Evolutionary conservation across 2,329 filamentous ascomycete species (phyloP).

Genomic region (Diaporthe batatas): DNA sequence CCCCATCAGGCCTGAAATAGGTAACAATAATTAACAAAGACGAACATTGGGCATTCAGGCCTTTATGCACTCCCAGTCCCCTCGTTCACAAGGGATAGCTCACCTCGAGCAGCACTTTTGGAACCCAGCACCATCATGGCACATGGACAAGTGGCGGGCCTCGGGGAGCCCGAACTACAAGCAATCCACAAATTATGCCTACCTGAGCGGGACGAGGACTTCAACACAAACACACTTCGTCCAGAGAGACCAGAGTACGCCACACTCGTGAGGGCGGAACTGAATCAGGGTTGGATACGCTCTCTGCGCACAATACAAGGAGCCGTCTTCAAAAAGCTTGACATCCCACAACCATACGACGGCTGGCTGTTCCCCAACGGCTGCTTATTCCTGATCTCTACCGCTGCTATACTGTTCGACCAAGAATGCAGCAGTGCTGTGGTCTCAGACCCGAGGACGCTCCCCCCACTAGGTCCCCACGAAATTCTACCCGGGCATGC

Average conservation of each 20-base stretch:
- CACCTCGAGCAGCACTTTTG: conserved; percentile 12
- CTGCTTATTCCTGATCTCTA: conserved; percentile 4
- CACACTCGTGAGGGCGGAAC: not conserved
- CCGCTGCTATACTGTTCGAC: conserved; percentile 26
- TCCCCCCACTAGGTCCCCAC: not conserved
- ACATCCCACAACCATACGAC: not conserved
- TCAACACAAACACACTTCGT: conserved; percentile 29
- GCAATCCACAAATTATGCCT: conserved; percentile 13
- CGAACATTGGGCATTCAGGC: not conserved
- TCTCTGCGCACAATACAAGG: conserved; percentile 28
- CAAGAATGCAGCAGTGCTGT: conserved; percentile 21
- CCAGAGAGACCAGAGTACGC: conserved; percentile 36
- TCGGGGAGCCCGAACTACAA: conserved; percentile 7
- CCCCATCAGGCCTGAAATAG: not conserved
- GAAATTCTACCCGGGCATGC: not conserved
- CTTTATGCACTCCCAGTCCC: not conserved
- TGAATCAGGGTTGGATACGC: conserved; percentile 27
- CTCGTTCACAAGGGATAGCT: not conserved
- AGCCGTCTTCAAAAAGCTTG: not conserved
- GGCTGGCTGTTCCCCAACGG: not conserved
- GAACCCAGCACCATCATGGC: conserved; percentile 14
- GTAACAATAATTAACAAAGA: not conserved
- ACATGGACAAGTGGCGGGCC: conserved; percentile 7
- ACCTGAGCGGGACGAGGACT: conserved; percentile 3
- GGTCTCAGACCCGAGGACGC: conserved; percentile 12